Evolutionary conservation across 2,329 filamentous ascomycete species (phyloP).

Genomic region (Hirsutella minnesotensis): DNA sequence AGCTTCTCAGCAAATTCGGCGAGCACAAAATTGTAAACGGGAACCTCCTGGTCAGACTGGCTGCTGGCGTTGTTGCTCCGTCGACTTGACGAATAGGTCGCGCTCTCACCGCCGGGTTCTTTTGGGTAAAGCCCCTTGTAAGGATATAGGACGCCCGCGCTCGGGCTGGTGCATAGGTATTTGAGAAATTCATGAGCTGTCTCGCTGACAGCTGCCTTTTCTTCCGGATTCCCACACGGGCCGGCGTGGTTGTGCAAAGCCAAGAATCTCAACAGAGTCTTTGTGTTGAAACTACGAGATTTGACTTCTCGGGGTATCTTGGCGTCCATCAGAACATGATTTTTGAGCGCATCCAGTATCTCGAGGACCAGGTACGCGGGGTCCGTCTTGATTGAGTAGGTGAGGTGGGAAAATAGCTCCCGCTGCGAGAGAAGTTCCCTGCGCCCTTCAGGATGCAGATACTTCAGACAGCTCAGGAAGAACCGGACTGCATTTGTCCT

Average conservation of each 20-base stretch:
- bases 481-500: conserved; percentile 76
- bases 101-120: conserved; percentile 42
- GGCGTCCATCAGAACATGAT: conserved; percentile 61
- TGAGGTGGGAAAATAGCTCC: conserved; percentile 72
- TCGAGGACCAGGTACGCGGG: conserved; percentile 64
- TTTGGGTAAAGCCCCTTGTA: conserved; percentile 79
- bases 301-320: conserved; percentile 64
- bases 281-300: conserved; percentile 62
- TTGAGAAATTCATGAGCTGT: conserved; percentile 66
- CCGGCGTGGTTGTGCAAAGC: conserved; percentile 56
- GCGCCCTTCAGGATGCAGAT: conserved; percentile 66
- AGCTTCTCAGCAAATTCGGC: conserved; percentile 69
- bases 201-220: conserved; percentile 43
- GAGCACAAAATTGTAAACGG: conserved; percentile 68
- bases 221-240: conserved; percentile 26
- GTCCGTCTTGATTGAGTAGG: conserved; percentile 68
- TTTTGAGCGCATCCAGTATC: conserved; percentile 58
- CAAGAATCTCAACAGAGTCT: conserved; percentile 59
- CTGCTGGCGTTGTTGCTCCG: conserved; percentile 54
- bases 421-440: conserved; percentile 68
- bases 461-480: conserved; percentile 66
- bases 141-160: conserved; percentile 62
- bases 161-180: conserved; percentile 60
- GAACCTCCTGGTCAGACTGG: conserved; percentile 52
- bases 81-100: conserved; percentile 9